These are phyloP conservation scores for Grifola frondosa DNA, from an alignment of 1,284 basidiomycete genomes.

Conservation along the genomic window DNA sequence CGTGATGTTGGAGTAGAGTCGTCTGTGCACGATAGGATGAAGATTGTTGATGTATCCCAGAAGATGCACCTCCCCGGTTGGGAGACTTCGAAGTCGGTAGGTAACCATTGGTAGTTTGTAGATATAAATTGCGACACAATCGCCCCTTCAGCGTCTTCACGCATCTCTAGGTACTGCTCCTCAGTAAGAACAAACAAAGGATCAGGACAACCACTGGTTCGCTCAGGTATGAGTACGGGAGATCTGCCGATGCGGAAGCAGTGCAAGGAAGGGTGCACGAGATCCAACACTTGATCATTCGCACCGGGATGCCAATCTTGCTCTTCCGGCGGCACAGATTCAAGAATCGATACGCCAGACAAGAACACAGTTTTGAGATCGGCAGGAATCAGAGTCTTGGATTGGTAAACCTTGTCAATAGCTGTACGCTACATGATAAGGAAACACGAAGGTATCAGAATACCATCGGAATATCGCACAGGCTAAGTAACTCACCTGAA, in stretches of 20 bases:
- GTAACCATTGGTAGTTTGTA: constrained; percentile 10
- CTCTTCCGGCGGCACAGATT: constrained; percentile 9
- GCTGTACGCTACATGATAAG: constrained; percentile 1
- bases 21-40: background rate
- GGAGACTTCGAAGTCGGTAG: constrained; percentile 9
- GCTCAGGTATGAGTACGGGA: constrained; percentile 3
- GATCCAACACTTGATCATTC: constrained; percentile 21
- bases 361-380: constrained; percentile 4
- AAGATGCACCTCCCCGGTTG: background rate
- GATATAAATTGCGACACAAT: no score
- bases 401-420: constrained; percentile 44
- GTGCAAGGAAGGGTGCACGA: constrained; percentile 12
- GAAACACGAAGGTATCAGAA: no score
- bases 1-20: constrained; percentile 2
- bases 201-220: background rate
- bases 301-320: constrained; percentile 26
- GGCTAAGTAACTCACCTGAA: constrained; percentile 28
- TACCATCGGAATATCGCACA: background rate
- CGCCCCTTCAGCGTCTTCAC: no score
- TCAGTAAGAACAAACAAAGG: background rate
- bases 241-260: constrained; percentile 9
- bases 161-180: constrained; percentile 4
- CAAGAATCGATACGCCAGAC: constrained; percentile 3
- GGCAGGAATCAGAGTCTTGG: constrained; percentile 15
- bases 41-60: constrained; percentile 13